Evolutionary conservation across 371 early-diverging fungal species (phyloP), one percentile per base, ranked within the genome.

Genomic region (Apophysomyces ossiformis): DNA sequence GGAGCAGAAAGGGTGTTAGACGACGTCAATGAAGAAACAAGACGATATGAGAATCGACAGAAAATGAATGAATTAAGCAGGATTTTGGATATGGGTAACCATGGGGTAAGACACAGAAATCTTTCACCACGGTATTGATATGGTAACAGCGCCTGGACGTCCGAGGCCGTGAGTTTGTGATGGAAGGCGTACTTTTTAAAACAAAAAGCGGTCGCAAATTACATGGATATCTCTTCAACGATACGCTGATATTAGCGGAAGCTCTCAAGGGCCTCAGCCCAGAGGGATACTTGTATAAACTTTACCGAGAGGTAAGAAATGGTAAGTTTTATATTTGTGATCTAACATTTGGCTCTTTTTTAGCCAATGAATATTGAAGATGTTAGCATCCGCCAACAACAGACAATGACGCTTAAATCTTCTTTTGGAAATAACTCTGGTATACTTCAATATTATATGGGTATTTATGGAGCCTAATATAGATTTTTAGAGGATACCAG

Each of bases 191-290:
- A 37, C 78, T 96, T 35, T 77, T 82, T 58, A 97, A 96, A 73
- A 87, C 92, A 21, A 94, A 94, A 65, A 91, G 91, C 57, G 93
- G 94, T 2, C 85, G 93, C 36, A 92, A 90, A 64, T 81, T 97
- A 8, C 89, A 92, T 67, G 93, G 82, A 5, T 95, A 89, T 68
- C 78, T 97, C 43, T 95, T 96, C 74, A 96, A 92, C 66, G 98
- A 97, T 76, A 72, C 95, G 60, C 69, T 97, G 8, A 72, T 97
- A 47, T 74, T 97, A 35, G 76, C 79, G 2, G 81, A 73, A 69
- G 85, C 86, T 61, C 61, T 84, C 58, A 70, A 67, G 60, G 76
- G 74, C 9, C 58, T 74, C 13, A 80, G 72, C 69, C 63, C 68
- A 0, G 77, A 81, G 65, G 81, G 82, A 0, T 81, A 84, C 45